phyloP scores from a whole-genome alignment of 2,329 filamentous ascomycete species.

The Trichophyton equinum region DNA sequence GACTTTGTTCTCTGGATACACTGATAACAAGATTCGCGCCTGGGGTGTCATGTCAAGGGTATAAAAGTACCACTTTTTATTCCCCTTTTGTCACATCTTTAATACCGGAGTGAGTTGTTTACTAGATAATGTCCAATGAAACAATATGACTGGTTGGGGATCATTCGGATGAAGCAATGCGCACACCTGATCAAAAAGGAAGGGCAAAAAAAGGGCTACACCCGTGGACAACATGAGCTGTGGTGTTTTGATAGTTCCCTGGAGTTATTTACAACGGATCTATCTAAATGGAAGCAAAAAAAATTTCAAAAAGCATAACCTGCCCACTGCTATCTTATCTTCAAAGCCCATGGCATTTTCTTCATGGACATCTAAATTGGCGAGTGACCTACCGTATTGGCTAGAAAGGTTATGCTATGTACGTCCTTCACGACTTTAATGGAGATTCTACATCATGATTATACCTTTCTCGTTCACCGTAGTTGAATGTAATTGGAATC shows the following conservation, averaged over 20 bases:
- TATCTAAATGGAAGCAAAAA: slow-evolving; percentile 4
- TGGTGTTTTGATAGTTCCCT: slow-evolving; percentile 1
- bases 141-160: slow-evolving; percentile 7
- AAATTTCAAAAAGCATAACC: neutral
- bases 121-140: slow-evolving; percentile 6
- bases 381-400: neutral
- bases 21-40: slow-evolving; percentile 96
- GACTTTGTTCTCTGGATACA: slow-evolving; percentile 99
- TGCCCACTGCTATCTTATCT: neutral
- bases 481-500: neutral
- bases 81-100: slow-evolving; percentile 1
- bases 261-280: neutral
- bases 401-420: slow-evolving; percentile 2
- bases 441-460: neutral
- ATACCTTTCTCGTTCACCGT: neutral
- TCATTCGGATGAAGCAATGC: slow-evolving; percentile 4
- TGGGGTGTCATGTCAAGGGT: slow-evolving; percentile 56
- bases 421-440: neutral
- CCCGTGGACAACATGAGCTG: slow-evolving; percentile 1
- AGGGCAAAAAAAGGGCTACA: neutral
- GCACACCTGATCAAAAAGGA: neutral
- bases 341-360: neutral
- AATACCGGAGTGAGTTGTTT: slow-evolving; percentile 5
- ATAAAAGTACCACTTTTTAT: neutral
- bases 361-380: neutral